Percentiles rank a stretch among this genome's conserved stretches.
Conservation (phyloP, 2,329 filamentous ascomycete species). For the Aspergillus caelatus region DNA sequence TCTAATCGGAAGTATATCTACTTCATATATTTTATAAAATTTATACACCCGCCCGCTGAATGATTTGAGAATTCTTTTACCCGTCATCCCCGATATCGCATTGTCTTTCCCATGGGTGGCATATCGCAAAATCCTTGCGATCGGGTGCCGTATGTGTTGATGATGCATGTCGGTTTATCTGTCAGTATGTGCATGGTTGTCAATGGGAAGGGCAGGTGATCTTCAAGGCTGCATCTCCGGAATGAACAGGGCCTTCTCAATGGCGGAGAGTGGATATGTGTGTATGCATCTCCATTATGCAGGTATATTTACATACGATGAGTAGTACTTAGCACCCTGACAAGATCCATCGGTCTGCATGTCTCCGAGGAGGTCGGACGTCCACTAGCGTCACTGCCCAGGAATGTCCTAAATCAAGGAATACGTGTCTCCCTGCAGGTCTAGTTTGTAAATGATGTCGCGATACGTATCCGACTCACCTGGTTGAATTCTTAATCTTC, state of each 20-base stretch:
- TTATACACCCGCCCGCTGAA: not conserved
- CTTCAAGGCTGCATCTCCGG: conserved; percentile 26
- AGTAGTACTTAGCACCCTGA: not conserved
- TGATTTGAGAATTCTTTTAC: not conserved
- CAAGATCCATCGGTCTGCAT: not conserved
- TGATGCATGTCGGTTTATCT: not conserved
- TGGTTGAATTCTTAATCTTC: conserved; percentile 1
- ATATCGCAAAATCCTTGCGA: not conserved
- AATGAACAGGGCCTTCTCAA: conserved; percentile 19
- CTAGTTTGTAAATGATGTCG: conserved; percentile 2
- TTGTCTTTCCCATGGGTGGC: not conserved
- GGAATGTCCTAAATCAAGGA: conserved; percentile 11
- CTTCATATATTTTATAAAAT: not conserved
- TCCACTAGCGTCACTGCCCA: not conserved
- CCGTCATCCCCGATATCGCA: not conserved
- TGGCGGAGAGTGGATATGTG: conserved; percentile 18
- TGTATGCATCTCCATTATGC: conserved; percentile 14
- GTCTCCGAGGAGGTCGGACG: not conserved
- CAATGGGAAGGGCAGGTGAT: conserved; percentile 21
- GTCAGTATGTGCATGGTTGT: conserved; percentile 10
- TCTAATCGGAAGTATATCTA: conserved; percentile 3
- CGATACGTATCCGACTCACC: not conserved
- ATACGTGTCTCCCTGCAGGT: conserved; percentile 1
- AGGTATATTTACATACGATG: conserved; percentile 6
- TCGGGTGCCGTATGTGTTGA: not conserved